Conservation (phyloP, 805 yeast genomes). For the Blastobotrys parvus region DNA sequence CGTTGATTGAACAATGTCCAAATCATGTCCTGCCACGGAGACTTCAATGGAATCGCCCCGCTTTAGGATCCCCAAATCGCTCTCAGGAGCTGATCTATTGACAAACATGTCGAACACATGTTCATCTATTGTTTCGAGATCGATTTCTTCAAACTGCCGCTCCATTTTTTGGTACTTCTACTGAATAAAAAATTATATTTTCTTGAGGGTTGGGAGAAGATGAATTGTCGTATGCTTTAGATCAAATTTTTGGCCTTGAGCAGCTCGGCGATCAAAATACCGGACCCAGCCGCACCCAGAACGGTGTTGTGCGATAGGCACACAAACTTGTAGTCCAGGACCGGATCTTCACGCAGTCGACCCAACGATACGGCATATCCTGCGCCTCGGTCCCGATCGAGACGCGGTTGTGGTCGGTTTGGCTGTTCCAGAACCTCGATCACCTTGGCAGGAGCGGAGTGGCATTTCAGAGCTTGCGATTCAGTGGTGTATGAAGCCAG, state of each 20-base stretch:
- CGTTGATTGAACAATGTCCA: constrained; percentile 13
- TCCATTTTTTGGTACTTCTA: background rate
- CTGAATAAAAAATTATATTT: background rate
- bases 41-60: constrained; percentile 16
- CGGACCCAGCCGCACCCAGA: constrained; percentile 98
- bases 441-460: constrained; percentile 87
- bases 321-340: constrained; percentile 91
- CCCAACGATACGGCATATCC: constrained; percentile 96
- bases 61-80: constrained; percentile 23
- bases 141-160: background rate
- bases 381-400: constrained; percentile 89
- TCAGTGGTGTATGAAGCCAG: constrained; percentile 74
- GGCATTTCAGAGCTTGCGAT: constrained; percentile 70
- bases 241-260: constrained; percentile 68
- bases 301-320: constrained; percentile 96
- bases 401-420: constrained; percentile 96
- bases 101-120: constrained; percentile 26
- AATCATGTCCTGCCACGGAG: constrained; percentile 15
- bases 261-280: constrained; percentile 89
- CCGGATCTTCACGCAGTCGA: constrained; percentile 86
- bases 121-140: constrained; percentile 17
- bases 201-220: too few relatives aligned
- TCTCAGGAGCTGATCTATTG: constrained; percentile 6
- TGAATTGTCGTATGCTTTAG: too few relatives aligned
- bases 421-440: constrained; percentile 85